phyloP scores from a whole-genome alignment of 2,329 filamentous ascomycete species.

The Curvularia lunata region DNA sequence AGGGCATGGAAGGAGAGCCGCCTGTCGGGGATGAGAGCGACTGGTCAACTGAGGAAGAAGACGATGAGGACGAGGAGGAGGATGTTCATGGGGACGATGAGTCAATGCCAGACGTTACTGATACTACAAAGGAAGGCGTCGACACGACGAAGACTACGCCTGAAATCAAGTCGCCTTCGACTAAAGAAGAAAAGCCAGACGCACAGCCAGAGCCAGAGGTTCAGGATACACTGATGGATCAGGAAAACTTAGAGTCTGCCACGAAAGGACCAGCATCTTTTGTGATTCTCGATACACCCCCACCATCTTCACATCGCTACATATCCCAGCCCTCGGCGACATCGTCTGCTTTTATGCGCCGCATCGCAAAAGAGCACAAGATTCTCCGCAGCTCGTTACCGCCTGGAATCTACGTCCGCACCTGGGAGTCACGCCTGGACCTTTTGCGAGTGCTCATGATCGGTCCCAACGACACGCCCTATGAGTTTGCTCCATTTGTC shows the following conservation, averaged over 20 bases:
- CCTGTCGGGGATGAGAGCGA: constrained; percentile 42
- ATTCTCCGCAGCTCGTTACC: constrained; percentile 63
- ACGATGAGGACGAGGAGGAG: constrained; percentile 35
- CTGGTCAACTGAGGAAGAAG: constrained; percentile 48
- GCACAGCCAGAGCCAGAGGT: constrained; percentile 6
- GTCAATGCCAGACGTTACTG: constrained; percentile 40
- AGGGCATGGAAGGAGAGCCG: constrained; percentile 44
- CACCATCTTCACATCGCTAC: constrained; percentile 49
- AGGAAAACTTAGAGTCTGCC: constrained; percentile 15
- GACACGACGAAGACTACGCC: constrained; percentile 48
- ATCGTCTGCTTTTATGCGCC: constrained; percentile 54
- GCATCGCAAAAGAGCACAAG: constrained; percentile 63
- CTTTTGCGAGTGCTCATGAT: constrained; percentile 65
- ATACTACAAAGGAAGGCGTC: constrained; percentile 18
- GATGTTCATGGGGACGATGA: constrained; percentile 37
- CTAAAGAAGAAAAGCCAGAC: constrained; percentile 31
- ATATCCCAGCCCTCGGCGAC: constrained; percentile 49
- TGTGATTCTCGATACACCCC: constrained; percentile 44
- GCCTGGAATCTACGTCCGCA: constrained; percentile 62
- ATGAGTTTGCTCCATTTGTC: constrained; percentile 66
- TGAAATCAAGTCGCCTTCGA: constrained; percentile 31
- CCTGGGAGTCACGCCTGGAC: constrained; percentile 65
- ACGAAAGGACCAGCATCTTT: constrained; percentile 34
- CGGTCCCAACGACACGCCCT: constrained; percentile 65
- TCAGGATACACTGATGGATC: constrained; percentile 8